Conservation (phyloP, 768 basidiomycete species). For the Termitomyces sp. region DNA sequence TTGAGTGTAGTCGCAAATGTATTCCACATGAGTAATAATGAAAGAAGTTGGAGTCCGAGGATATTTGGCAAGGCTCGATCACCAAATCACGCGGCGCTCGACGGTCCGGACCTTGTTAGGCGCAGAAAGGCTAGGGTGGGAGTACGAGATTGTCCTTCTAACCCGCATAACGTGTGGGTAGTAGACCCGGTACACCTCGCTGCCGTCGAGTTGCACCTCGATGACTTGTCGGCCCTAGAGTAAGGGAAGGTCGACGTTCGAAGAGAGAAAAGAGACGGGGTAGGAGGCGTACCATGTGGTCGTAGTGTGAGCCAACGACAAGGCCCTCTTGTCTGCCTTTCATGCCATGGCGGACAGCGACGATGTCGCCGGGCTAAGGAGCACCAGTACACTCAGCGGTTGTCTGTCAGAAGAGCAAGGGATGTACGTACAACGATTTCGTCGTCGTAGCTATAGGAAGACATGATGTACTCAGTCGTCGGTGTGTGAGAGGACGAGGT, state of each 20-base stretch:
- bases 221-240: conserved; percentile 75
- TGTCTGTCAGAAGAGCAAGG: neutral
- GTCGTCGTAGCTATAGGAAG: conserved; percentile 19
- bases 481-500: neutral
- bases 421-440: conserved; percentile 29
- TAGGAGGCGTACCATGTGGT: conserved; percentile 53
- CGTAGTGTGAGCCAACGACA: conserved; percentile 71
- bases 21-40: neutral
- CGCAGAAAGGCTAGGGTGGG: conserved; percentile 33
- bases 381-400: neutral
- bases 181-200: conserved; percentile 69
- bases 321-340: conserved; percentile 74
- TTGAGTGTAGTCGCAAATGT: neutral
- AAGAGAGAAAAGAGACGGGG: neutral
- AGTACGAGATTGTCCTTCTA: conserved; percentile 65
- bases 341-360: conserved; percentile 63
- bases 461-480: conserved; percentile 23
- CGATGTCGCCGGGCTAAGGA: conserved; percentile 72
- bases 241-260: neutral
- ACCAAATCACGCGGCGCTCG: conserved; percentile 79
- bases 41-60: neutral
- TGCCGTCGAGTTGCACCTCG: conserved; percentile 74
- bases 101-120: conserved; percentile 47
- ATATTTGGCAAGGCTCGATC: conserved; percentile 17
- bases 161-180: conserved; percentile 80